Base-by-base conservation (phyloP, 2,329 filamentous ascomycete genomes). In the Aspergillus pseudoviridinutans region DNA sequence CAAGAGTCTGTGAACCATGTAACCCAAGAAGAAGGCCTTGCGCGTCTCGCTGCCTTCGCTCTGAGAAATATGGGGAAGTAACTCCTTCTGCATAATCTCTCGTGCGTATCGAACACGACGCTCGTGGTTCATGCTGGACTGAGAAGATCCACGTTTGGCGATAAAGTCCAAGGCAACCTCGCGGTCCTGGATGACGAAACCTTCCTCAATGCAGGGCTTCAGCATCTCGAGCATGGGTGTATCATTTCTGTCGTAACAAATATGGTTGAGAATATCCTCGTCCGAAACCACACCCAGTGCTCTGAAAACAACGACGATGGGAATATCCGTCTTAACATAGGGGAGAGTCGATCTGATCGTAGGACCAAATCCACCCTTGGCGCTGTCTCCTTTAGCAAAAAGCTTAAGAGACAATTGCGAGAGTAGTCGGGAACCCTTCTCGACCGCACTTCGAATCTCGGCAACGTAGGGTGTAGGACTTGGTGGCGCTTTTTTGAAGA, bases 181-280 rank as follows among this genome's bases (percentile, higher is more conserved):
- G 60, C 91, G 87, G 71, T 97, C 93, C 72, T 99, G 95, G 58
- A 99, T 94, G 61, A 92, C 90, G 68, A 96, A 96, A 10, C 92
- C 91, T 75, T 99, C 94, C 73, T 97, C 94, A 58, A 99, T 92
- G 79, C 92, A 97, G 3, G 94, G 93, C 66, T 96, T 93, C 67
- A 99, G 79, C 86, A 97, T 94, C 79, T 99, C 94, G 57, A 99
- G 80, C 92, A 99, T 97, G 68, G 95, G 90, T 27, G 89, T 96
- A 73, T 99, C 95, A 67, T 89, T 94, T 62, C 91, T 87, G 71
- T 97, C 92, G 74, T 96, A 97, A 76, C 92, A 96, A 65, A 99
- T 96, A 72, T 97, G 92, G 72, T 97, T 97, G 50, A 99, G 82
- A 62, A 99, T 99, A 71, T 99, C 94, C 73, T 97, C 92, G 69